Evolutionary conservation across 2,329 filamentous ascomycete species (phyloP), one percentile per base, ranked within the genome.

Genomic region (Lasiodiplodia citricola): DNA sequence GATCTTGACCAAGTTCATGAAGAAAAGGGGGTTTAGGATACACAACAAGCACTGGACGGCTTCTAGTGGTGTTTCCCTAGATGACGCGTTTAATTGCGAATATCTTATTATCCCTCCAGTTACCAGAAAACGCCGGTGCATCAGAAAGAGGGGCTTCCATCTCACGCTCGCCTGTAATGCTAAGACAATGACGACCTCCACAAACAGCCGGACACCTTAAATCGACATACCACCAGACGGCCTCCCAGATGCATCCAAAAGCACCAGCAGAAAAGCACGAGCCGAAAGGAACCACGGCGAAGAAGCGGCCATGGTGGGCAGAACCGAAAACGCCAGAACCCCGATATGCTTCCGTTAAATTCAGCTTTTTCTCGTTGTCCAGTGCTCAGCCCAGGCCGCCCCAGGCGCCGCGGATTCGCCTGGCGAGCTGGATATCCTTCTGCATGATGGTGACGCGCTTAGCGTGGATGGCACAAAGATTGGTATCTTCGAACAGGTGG

Each of bases 381-480:
- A 18, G 14, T 14, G 16, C 44, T 71, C 50, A 73, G 38, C 77
- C 77, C 50, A 75, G 54, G 14, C 77, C 80, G 8, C 83, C 82
- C 82, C 82, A 84, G 10, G 80, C 94, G 75, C 96, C 96, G 79
- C 96, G 93, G 80, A 99, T 93, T 79, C 96, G 92, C 76, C 96
- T 92, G 78, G 95, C 94, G 63, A 98, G 90, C 86, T 98, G 95
- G 81, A 98, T 97, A 78, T 97, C 95, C 88, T 97, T 97, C 80
- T 90, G 91, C 84, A 95, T 95, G 84, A 98, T 98, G 79, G 95
- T 98, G 80, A 98, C 96, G 86, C 96, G 94, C 90, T 98, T 98
- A 85, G 96, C 95, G 86, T 98, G 96, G 83, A 98, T 97, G 80
- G 96, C 95, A 86, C 95, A 98, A 66, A 97, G 86, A 87, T 98